Evolutionary conservation across 2,329 filamentous ascomycete genomes (phyloP).

Genomic region (Graphilbum fragrans): DNA sequence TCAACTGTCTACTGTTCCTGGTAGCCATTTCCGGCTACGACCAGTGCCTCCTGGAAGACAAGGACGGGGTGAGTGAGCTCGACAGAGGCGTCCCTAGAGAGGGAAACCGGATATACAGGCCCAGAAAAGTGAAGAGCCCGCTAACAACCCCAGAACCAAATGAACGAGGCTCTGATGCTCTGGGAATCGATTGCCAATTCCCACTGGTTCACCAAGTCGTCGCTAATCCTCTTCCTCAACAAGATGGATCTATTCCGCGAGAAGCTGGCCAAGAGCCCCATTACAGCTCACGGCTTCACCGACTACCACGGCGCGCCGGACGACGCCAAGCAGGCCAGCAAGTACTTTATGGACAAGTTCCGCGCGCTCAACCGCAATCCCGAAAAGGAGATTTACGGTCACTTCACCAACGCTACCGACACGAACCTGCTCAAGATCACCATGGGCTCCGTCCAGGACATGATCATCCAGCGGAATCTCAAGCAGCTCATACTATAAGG

Average conservation of each 20-base stretch:
- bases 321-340: slow-evolving; percentile 62
- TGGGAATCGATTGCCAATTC: slow-evolving; percentile 80
- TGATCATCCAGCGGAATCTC: slow-evolving; percentile 75
- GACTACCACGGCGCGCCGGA: slow-evolving; percentile 63
- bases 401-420: slow-evolving; percentile 51
- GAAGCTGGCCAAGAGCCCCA: slow-evolving; percentile 59
- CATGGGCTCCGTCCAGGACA: slow-evolving; percentile 77
- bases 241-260: slow-evolving; percentile 79
- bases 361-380: slow-evolving; percentile 59
- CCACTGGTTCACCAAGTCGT: slow-evolving; percentile 73
- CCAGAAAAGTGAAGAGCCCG: slow-evolving; percentile 7
- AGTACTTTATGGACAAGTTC: slow-evolving; percentile 77
- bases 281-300: slow-evolving; percentile 62
- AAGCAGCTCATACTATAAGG: slow-evolving; percentile 62
- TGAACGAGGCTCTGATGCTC: slow-evolving; percentile 79
- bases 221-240: slow-evolving; percentile 75
- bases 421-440: slow-evolving; percentile 74
- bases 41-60: slow-evolving; percentile 90
- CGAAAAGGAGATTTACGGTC: slow-evolving; percentile 51
- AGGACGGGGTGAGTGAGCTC: slow-evolving; percentile 63
- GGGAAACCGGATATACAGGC: too few relatives aligned
- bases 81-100: too few relatives aligned
- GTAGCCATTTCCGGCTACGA: slow-evolving; percentile 95
- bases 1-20: slow-evolving; percentile 83
- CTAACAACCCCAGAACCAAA: slow-evolving; percentile 91